Evolutionary conservation across 306 rosid species (phyloP).

Genomic region (Dryas drummondii): DNA sequence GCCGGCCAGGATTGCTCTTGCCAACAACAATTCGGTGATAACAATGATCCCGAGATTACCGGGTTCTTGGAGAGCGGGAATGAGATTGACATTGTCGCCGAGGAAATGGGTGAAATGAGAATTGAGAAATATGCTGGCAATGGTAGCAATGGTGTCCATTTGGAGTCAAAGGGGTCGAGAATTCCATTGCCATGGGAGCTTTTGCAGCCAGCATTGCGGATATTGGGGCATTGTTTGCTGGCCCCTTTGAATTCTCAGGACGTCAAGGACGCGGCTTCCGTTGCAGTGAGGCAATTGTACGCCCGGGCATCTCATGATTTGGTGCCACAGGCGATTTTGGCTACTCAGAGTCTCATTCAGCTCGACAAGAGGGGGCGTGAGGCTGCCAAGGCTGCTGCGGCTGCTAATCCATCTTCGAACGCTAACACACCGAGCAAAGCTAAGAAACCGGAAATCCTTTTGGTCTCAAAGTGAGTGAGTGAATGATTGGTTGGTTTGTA

Average conservation of each 20-base stretch:
- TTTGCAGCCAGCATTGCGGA: slow-evolving; percentile 77
- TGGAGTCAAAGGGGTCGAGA: slow-evolving; percentile 47
- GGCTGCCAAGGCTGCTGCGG: slow-evolving; percentile 38
- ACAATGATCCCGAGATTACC: slow-evolving; percentile 15
- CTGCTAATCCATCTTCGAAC: slow-evolving; percentile 54
- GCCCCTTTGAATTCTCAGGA: slow-evolving; percentile 78
- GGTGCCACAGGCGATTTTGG: slow-evolving; percentile 86
- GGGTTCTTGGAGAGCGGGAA: slow-evolving; percentile 35
- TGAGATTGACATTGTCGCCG: slow-evolving; percentile 42
- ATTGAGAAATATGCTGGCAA: slow-evolving; percentile 33
- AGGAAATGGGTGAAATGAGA: slow-evolving; percentile 42
- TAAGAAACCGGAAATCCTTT: slow-evolving; percentile 80
- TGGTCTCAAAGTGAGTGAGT: slow-evolving; percentile 76
- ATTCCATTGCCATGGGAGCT: slow-evolving; percentile 97
- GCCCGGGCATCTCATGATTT: slow-evolving; percentile 90
- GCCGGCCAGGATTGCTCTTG: slow-evolving; percentile 88
- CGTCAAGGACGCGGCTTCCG: slow-evolving; percentile 66
- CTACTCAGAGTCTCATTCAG: slow-evolving; percentile 83
- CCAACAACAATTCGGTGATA: slow-evolving; percentile 41
- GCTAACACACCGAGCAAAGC: slow-evolving; percentile 78
- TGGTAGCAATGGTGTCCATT: slow-evolving; percentile 14
- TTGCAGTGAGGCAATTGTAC: slow-evolving; percentile 65
- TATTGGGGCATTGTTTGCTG: slow-evolving; percentile 85
- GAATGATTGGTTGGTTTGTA: background rate
- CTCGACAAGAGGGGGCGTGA: slow-evolving; percentile 65